Conservation (phyloP, 768 basidiomycete species). For the Symmetrospora coprosmae region DNA sequence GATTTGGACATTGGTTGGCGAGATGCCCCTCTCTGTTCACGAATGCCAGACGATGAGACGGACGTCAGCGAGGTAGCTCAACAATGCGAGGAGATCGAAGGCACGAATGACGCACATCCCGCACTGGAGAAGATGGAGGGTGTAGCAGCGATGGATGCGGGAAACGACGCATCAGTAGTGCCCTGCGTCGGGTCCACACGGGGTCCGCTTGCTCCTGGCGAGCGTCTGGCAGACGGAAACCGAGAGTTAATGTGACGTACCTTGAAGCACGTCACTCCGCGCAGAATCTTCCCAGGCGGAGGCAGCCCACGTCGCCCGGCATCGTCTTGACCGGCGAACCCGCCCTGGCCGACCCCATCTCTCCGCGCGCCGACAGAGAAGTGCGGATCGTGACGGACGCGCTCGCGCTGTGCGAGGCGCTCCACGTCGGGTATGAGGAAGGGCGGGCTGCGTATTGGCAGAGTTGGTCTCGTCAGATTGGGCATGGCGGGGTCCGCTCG, state of each 20-base stretch:
- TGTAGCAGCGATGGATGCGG: constrained; percentile 50
- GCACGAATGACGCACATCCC: constrained; percentile 17
- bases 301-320: constrained; percentile 32
- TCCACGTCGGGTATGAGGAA: constrained; percentile 68
- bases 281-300: constrained; percentile 32
- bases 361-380: constrained; percentile 10
- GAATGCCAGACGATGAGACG: too few species aligned
- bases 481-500: constrained; percentile 45
- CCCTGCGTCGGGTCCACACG: constrained; percentile 25
- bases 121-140: constrained; percentile 70
- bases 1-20: constrained; percentile 78
- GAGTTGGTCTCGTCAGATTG: constrained; percentile 59
- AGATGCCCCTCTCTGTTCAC: constrained; percentile 92
- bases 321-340: too few species aligned
- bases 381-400: constrained; percentile 33
- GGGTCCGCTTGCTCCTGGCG: too few species aligned
- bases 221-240: constrained; percentile 26
- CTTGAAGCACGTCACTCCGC: constrained; percentile 26
- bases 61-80: background rate
- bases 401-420: constrained; percentile 77
- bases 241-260: constrained; percentile 32
- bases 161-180: background rate
- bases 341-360: background rate
- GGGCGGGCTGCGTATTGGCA: constrained; percentile 52
- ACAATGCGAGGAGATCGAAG: background rate